Conservation (phyloP, 352 stramenopile species). For the Peronospora destructor region DNA sequence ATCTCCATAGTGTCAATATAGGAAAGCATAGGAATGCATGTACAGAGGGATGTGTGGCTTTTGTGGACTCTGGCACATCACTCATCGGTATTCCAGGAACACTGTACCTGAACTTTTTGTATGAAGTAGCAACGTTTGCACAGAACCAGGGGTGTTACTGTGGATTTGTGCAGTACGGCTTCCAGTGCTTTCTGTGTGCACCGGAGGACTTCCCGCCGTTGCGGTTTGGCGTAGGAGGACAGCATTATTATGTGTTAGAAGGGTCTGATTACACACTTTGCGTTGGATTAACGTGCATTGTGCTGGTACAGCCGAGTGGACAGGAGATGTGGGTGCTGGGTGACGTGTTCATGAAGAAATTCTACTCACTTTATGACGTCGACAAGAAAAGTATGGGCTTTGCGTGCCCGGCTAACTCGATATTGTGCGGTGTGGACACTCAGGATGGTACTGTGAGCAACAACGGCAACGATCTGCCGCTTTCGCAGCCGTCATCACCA, state of each 20-base stretch:
- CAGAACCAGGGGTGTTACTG: slow-evolving; percentile 69
- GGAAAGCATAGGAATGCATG: slow-evolving; percentile 41
- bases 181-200: slow-evolving; percentile 75
- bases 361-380: slow-evolving; percentile 91
- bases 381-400: slow-evolving; percentile 81
- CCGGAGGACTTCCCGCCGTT: slow-evolving; percentile 57
- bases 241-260: slow-evolving; percentile 63
- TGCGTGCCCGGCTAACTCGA: slow-evolving; percentile 47
- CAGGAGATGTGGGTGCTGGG: slow-evolving; percentile 95
- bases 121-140: slow-evolving; percentile 54
- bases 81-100: slow-evolving; percentile 90
- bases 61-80: slow-evolving; percentile 96
- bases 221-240: slow-evolving; percentile 49
- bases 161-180: slow-evolving; percentile 71
- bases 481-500: slow-evolving; percentile 20
- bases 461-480: slow-evolving; percentile 16
- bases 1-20: slow-evolving; percentile 59
- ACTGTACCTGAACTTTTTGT: slow-evolving; percentile 67
- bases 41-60: slow-evolving; percentile 69
- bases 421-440: slow-evolving; percentile 34
- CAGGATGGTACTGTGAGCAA: slow-evolving; percentile 5
- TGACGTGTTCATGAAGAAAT: slow-evolving; percentile 95
- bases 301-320: slow-evolving; percentile 66
- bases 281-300: slow-evolving; percentile 68
- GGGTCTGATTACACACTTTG: slow-evolving; percentile 72